Evolutionary conservation across 2,329 filamentous ascomycete genomes (phyloP).

Genomic region (Scytalidium lignicola): DNA sequence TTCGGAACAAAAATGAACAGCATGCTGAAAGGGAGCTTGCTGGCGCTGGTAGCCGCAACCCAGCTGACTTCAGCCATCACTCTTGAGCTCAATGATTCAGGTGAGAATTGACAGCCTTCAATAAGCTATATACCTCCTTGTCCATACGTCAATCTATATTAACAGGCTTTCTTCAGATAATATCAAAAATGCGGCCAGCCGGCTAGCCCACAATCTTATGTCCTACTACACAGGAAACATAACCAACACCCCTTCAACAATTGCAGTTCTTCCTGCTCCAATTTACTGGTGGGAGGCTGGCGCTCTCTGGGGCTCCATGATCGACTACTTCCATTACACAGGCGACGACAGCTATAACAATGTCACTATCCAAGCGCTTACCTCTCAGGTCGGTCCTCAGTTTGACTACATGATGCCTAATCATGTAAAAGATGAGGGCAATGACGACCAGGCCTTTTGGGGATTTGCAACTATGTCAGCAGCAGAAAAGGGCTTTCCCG

Average conservation of each 20-base stretch:
- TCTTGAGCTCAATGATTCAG: conserved; percentile 1
- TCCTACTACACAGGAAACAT: conserved; percentile 60
- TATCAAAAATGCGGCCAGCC: conserved; percentile 55
- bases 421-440: conserved; percentile 58
- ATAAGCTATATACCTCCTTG: neutral
- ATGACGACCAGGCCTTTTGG: conserved; percentile 75
- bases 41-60: neutral
- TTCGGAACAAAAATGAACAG: neutral
- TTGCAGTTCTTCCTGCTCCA: conserved; percentile 59
- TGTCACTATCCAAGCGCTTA: conserved; percentile 51
- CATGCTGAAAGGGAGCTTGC: neutral
- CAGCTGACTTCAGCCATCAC: neutral
- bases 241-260: conserved; percentile 46
- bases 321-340: conserved; percentile 66
- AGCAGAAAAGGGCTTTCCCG: conserved; percentile 62
- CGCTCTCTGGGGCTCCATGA: conserved; percentile 60
- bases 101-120: neutral
- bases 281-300: conserved; percentile 60
- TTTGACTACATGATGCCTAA: conserved; percentile 55
- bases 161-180: conserved; percentile 41
- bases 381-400: conserved; percentile 54
- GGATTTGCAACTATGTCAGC: conserved; percentile 62
- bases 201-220: conserved; percentile 56
- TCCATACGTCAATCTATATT: neutral
- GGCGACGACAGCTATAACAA: conserved; percentile 58